These are phyloP conservation scores for Jacaranda mimosifolia DNA, from an alignment of 257 asterid species.

Conservation along the genomic window DNA sequence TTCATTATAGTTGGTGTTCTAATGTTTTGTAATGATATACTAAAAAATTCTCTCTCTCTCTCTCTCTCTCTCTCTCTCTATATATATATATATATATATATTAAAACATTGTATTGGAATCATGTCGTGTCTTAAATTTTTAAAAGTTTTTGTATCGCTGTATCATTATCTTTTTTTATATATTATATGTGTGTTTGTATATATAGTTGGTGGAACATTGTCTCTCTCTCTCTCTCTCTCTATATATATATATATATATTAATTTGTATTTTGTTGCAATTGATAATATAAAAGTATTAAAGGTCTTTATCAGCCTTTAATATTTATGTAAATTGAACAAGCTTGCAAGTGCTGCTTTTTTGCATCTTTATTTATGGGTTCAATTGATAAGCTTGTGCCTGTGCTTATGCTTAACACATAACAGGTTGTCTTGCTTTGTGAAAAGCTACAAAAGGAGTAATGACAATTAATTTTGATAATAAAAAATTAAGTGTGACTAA, in stretches of 20 bases:
- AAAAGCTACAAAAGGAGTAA: constrained; percentile 13
- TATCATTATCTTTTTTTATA: too few relatives aligned
- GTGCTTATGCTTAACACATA: not conserved
- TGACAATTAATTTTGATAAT: not conserved
- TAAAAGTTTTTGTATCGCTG: too few relatives aligned
- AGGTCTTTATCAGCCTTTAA: not conserved
- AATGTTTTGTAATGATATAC: too few relatives aligned
- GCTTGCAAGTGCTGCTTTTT: not conserved
- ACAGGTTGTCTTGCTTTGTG: constrained; percentile 19
- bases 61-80: too few relatives aligned
- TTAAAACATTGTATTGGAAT: too few relatives aligned
- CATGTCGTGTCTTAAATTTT: too few relatives aligned
- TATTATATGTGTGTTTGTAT: too few relatives aligned
- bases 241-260: not conserved
- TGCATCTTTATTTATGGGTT: not conserved
- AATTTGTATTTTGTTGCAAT: not conserved
- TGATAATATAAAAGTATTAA: not conserved
- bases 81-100: too few relatives aligned
- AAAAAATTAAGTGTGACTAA: not conserved
- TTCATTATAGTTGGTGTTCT: too few relatives aligned
- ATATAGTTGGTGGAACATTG: too few relatives aligned
- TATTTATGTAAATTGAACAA: not conserved
- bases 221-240: too few relatives aligned
- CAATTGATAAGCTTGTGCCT: not conserved
- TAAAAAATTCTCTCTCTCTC: too few relatives aligned